A percentile compares a stretch with the other conserved stretches of the same genome.
phyloP scores from a whole-genome alignment of 331 rosid genomes.

The Spiraea crenata region DNA sequence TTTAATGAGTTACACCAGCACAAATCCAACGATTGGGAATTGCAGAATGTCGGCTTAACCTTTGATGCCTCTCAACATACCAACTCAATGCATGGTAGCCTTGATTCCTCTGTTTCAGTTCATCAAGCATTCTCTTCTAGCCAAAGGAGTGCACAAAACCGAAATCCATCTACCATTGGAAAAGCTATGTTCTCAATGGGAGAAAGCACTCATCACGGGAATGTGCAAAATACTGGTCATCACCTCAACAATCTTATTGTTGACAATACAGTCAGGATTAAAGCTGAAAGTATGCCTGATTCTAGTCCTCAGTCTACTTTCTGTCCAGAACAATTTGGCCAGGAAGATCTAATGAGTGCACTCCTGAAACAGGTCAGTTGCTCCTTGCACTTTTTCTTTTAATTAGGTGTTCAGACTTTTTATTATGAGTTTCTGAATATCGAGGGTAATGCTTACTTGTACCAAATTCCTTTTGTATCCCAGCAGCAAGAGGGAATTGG shows the following conservation, averaged over 20 bases:
- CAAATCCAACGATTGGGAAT: slow-evolving; percentile 71
- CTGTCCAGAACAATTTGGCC: slow-evolving; percentile 72
- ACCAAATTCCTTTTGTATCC: slow-evolving; percentile 15
- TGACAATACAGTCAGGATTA: slow-evolving; percentile 54
- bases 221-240: slow-evolving; percentile 48
- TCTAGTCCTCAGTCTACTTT: slow-evolving; percentile 47
- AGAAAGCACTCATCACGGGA: slow-evolving; percentile 42
- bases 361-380: slow-evolving; percentile 81
- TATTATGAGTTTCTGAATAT: background rate
- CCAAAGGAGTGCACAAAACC: slow-evolving; percentile 41
- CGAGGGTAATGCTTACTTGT: background rate
- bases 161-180: slow-evolving; percentile 39
- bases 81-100: slow-evolving; percentile 52
- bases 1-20: slow-evolving; percentile 70
- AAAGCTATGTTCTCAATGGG: slow-evolving; percentile 49
- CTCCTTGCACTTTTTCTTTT: background rate
- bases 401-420: background rate
- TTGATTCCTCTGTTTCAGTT: slow-evolving; percentile 59
- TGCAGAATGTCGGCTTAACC: slow-evolving; percentile 52
- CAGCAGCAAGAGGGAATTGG: slow-evolving; percentile 80
- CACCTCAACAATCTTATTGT: slow-evolving; percentile 32
- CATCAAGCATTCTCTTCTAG: slow-evolving; percentile 67
- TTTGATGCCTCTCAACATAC: slow-evolving; percentile 59
- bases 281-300: slow-evolving; percentile 65
- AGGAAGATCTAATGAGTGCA: slow-evolving; percentile 92